A percentile compares a stretch with the other conserved stretches of the same genome.
These are phyloP conservation scores for Ophiostoma montium DNA, from an alignment of 2,329 filamentous ascomycete genomes.

Conservation along the genomic window DNA sequence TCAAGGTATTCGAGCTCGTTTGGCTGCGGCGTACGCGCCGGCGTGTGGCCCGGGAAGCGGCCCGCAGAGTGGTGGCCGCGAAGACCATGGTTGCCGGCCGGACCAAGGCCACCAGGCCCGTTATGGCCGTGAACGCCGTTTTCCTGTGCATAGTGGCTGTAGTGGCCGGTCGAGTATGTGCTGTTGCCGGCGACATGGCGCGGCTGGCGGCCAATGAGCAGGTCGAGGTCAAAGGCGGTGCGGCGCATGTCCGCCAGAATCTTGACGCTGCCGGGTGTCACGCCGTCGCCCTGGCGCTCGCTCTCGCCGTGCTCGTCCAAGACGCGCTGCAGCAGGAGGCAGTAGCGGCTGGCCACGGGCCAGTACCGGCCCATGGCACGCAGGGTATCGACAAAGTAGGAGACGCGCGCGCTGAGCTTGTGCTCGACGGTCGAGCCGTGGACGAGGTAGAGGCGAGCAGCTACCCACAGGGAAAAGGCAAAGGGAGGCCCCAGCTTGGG, in stretches of 20 bases:
- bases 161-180: slow-evolving; percentile 4
- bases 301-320: slow-evolving; percentile 76
- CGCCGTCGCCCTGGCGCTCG: slow-evolving; percentile 57
- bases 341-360: slow-evolving; percentile 76
- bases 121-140: slow-evolving; percentile 6
- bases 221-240: slow-evolving; percentile 80
- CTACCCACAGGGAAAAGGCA: slow-evolving; percentile 86
- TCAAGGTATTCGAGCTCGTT: slow-evolving; percentile 85
- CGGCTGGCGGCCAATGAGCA: slow-evolving; percentile 74
- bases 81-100: slow-evolving; percentile 6
- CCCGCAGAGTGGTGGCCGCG: slow-evolving; percentile 21
- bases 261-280: slow-evolving; percentile 69
- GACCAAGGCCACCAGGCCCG: slow-evolving; percentile 11
- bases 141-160: background rate
- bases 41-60: slow-evolving; percentile 39
- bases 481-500: slow-evolving; percentile 78
- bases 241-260: slow-evolving; percentile 86
- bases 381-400: slow-evolving; percentile 70
- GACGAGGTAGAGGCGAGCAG: slow-evolving; percentile 71
- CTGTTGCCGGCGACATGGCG: slow-evolving; percentile 24
- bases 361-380: slow-evolving; percentile 70
- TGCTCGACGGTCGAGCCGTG: slow-evolving; percentile 83
- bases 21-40: slow-evolving; percentile 54
- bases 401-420: slow-evolving; percentile 64
- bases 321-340: slow-evolving; percentile 63